These are phyloP conservation scores for Neostapfia colusana DNA, from an alignment of 176 grass and related monocot genomes.

Conservation along the genomic window DNA sequence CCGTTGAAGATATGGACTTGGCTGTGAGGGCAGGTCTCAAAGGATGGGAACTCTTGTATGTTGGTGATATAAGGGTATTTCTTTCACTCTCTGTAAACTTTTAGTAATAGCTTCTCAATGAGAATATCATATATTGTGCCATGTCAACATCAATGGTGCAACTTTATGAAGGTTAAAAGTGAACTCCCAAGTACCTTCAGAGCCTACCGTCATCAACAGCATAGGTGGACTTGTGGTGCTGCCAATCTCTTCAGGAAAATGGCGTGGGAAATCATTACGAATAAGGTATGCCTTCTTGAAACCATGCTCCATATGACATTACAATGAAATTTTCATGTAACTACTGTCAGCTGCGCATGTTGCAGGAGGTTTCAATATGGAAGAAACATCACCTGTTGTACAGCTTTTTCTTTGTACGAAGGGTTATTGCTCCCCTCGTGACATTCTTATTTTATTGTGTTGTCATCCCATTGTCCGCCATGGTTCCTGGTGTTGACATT, in stretches of 20 bases:
- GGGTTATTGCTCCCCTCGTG: slow-evolving; percentile 59
- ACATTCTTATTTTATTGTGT: slow-evolving; percentile 78
- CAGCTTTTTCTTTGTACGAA: slow-evolving; percentile 82
- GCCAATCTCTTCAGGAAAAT: slow-evolving; percentile 96
- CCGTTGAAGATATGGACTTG: slow-evolving; percentile 98
- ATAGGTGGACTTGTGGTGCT: slow-evolving; percentile 82
- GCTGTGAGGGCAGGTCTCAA: slow-evolving; percentile 74
- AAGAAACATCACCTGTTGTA: slow-evolving; percentile 84
- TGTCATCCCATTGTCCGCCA: slow-evolving; percentile 58
- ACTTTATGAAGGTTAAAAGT: slow-evolving; percentile 73
- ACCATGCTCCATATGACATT: neutral
- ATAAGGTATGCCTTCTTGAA: slow-evolving; percentile 50
- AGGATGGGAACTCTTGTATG: slow-evolving; percentile 93
- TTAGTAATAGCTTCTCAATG: neutral
- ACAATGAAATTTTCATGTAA: slow-evolving; percentile 10
- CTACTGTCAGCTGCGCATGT: neutral
- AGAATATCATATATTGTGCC: slow-evolving; percentile 8
- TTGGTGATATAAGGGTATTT: slow-evolving; percentile 85
- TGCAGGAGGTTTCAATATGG: slow-evolving; percentile 77
- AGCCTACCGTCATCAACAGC: slow-evolving; percentile 83
- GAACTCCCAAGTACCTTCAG: slow-evolving; percentile 93
- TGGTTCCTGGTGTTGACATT: slow-evolving; percentile 65
- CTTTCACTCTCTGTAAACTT: neutral
- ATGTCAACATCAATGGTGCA: slow-evolving; percentile 21
- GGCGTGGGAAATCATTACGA: slow-evolving; percentile 67